Evolutionary conservation across 495 filamentous ascomycete species (phyloP), one percentile per base, ranked within the genome.

Genomic region (Hamigera avellanea): DNA sequence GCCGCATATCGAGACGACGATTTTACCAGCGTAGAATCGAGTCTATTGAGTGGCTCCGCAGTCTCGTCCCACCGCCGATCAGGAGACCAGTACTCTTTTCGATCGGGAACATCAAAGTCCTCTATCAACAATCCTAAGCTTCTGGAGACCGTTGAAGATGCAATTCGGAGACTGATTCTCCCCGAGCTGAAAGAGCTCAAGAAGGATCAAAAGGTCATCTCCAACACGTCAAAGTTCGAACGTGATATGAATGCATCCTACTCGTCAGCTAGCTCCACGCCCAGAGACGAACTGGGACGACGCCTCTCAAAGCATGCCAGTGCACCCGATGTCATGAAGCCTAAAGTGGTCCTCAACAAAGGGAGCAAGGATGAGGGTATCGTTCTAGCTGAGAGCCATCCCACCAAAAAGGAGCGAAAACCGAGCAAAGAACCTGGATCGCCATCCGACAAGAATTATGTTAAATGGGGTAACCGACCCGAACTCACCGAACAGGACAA

Each of bases 71-170:
- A 72, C 48, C 75, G 79, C 39, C 73, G 72, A 26, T 86, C 82
- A 10, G 71, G 75, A 26, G 82, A 87, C 49, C 72, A 81, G 39
- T 75, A 84, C 48, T 88, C 86, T 4, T 66, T 83, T 35, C 73
- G 74, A 23, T 88, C 85, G 3, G 75, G 77, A 19, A 76, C 78
- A 12, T 91, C 86, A 16, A 84, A 78, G 37, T 85, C 86, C 6
- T 91, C 85, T 0, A 80, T 94, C 58, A 95, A 93, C 59, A 95
- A 98, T 52, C 89, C 89, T 0, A 93, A 84, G 43, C 61, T 98
- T n/a, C 72, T 96, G 4, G 85, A 93, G 53, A 88, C 87, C 0
- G 89, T 98, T 6, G 89, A 96, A 57, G 89, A 95, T 63, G 86
- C 91, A 14, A 96, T 98, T 45, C 80, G 83, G 33, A 75, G 88